Base-by-base conservation (phyloP, 805 yeast species). In the Hanseniaspora clermontiae region DNA sequence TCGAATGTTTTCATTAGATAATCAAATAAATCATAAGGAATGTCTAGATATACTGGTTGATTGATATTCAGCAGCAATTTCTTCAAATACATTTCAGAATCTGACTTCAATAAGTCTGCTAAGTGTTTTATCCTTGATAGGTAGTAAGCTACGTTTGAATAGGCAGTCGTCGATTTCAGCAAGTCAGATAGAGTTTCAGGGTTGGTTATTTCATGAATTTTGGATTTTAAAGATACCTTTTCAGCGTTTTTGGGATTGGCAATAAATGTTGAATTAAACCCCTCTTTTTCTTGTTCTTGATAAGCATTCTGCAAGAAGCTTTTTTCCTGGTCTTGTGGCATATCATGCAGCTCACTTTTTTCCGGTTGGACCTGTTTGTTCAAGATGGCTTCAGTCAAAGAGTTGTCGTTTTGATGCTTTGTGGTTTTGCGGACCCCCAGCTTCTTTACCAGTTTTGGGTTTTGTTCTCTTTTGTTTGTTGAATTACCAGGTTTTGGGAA, bases 11-110 rank as follows among this genome's bases (percentile, higher is more conserved):
- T 43, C 2, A 50, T 12, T 24, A 56, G 17, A n/a, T 24, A 38
- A 14, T 51, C 53, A 10, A 57, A n/a, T 11, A 57, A 8, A 12
- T 27, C 40, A 12, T 14, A 6, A 15, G 59, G 59, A 3, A 51
- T 39, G 7, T 47, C 43, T 6, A 57, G 17, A 43, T 46, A 40
- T 8, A 37, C 42, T 31, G 59, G 56, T 11, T 29, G 19, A n/a
- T 36, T 32, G 6, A 57, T 48, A 14, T 36, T 47, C 37, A 36
- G 48, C 32, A 57, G 43, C 8, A 57, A 34, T 31, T 57, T 47
- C 43, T 51, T 31, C n/a, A 57, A 32, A 19, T 47, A 57, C 11
- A 57, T n/a, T n/a, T 57, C 56, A 3, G 54, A 43, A 37, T 57
- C 59, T 19, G 54, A 38, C 20, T 51, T 51, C 7, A 57, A 19